Evolutionary conservation across 192 early-diverging fungal genomes (phyloP).

Genomic region (Coemansia sp.): DNA sequence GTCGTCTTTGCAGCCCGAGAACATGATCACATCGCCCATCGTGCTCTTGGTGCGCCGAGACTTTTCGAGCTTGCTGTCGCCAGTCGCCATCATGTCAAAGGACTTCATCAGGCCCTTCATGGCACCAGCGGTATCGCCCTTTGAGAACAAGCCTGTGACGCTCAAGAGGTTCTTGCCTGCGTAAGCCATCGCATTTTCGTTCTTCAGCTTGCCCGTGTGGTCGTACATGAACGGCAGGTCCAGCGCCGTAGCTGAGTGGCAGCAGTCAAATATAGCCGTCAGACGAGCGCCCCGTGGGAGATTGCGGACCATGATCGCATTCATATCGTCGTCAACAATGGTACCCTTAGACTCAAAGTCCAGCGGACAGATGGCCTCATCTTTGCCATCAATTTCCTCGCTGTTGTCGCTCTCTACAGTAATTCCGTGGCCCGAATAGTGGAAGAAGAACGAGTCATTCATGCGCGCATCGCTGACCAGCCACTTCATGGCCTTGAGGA

Average conservation of each 20-base stretch:
- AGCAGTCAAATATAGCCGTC: conserved; percentile 84
- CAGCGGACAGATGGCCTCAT: conserved; percentile 78
- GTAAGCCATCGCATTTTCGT: conserved; percentile 49
- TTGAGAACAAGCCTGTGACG: conserved; percentile 35
- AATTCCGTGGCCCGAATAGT: conserved; percentile 79
- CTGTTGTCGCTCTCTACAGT: conserved; percentile 60
- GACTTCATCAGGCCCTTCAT: conserved; percentile 45
- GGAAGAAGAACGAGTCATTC: conserved; percentile 83
- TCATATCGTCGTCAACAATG: conserved; percentile 77
- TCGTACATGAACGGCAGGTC: conserved; percentile 81
- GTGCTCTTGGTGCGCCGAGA: conserved; percentile 46
- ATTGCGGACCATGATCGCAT: conserved; percentile 70
- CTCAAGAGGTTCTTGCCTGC: conserved; percentile 42
- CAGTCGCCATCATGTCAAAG: conserved; percentile 42
- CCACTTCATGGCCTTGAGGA: conserved; percentile 75
- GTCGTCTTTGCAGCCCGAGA: conserved; percentile 78
- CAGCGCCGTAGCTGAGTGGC: conserved; percentile 79
- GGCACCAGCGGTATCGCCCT: conserved; percentile 48
- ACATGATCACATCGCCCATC: conserved; percentile 76
- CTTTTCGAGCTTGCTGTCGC: conserved; percentile 47
- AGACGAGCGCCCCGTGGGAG: conserved; percentile 70
- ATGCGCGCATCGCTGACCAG: conserved; percentile 70
- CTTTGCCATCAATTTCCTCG: conserved; percentile 77
- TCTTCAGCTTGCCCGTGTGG: conserved; percentile 63
- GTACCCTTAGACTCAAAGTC: conserved; percentile 61